These are phyloP conservation scores for Dryadomyces sulphureus DNA, from an alignment of 2,329 filamentous ascomycete genomes.

Conservation along the genomic window DNA sequence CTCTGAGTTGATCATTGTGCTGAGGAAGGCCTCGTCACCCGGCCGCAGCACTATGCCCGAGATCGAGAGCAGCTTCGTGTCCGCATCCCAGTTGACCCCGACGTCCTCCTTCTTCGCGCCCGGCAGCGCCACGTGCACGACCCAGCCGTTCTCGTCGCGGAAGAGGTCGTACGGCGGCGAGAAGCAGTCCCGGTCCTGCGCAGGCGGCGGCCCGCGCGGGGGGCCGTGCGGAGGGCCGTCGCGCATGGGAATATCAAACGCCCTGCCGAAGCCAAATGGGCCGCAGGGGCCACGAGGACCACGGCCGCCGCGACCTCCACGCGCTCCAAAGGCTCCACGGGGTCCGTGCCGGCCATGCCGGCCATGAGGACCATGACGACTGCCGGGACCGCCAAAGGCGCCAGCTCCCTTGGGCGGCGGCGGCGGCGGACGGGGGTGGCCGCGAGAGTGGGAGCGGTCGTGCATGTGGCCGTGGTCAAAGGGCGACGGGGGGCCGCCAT, in stretches of 20 bases:
- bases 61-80: slow-evolving; percentile 49
- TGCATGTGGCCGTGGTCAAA: too few relatives aligned
- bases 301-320: too few relatives aligned
- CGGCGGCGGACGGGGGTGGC: too few relatives aligned
- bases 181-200: slow-evolving; percentile 28
- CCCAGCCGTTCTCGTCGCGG: slow-evolving; percentile 34
- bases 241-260: neutral
- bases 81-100: slow-evolving; percentile 60
- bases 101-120: slow-evolving; percentile 61
- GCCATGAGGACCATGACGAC: neutral
- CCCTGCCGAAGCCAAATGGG: neutral
- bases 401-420: too few relatives aligned
- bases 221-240: too few relatives aligned
- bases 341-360: too few relatives aligned
- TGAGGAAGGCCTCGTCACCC: slow-evolving; percentile 53
- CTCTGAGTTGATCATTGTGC: slow-evolving; percentile 48
- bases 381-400: slow-evolving; percentile 4
- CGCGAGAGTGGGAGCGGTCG: too few relatives aligned
- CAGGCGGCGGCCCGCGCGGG: neutral
- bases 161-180: slow-evolving; percentile 61
- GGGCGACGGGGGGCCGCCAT: slow-evolving; percentile 5
- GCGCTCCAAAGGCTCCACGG: too few relatives aligned
- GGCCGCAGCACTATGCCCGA: slow-evolving; percentile 61
- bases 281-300: neutral
- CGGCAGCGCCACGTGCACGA: slow-evolving; percentile 58